phyloP scores from a whole-genome alignment of 768 basidiomycete genomes.

The Tylopilus intermedius region DNA sequence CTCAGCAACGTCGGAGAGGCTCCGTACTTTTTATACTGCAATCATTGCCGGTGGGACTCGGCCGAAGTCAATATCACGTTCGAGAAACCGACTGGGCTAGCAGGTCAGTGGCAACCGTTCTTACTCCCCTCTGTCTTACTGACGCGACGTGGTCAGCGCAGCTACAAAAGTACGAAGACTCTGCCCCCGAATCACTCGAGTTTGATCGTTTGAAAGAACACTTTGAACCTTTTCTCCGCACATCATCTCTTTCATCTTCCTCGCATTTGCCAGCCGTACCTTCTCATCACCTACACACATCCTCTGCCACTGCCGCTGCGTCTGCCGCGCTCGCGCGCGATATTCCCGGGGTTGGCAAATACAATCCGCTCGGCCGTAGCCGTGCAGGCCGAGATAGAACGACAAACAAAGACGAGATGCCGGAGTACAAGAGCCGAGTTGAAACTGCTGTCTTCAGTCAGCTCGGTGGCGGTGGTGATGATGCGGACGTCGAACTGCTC shows the following conservation, averaged over 20 bases:
- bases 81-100: constrained; percentile 94
- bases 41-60: constrained; percentile 93
- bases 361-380: constrained; percentile 54
- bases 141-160: constrained; percentile 53
- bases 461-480: constrained; percentile 55
- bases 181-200: constrained; percentile 77
- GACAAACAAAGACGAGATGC: constrained; percentile 70
- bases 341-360: constrained; percentile 75
- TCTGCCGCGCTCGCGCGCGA: constrained; percentile 86
- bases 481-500: constrained; percentile 68
- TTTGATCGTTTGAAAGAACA: constrained; percentile 95
- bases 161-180: constrained; percentile 85
- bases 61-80: constrained; percentile 87
- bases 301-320: constrained; percentile 84
- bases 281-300: constrained; percentile 71
- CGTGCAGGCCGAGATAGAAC: constrained; percentile 56
- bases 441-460: constrained; percentile 55
- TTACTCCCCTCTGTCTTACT: neutral
- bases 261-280: constrained; percentile 45
- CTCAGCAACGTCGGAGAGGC: constrained; percentile 69
- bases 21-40: constrained; percentile 88
- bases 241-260: constrained; percentile 70
- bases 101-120: constrained; percentile 48
- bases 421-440: constrained; percentile 68
- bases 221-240: constrained; percentile 91